phyloP scores from a whole-genome alignment of 2,329 filamentous ascomycete species.

The Colletotrichum sp. region DNA sequence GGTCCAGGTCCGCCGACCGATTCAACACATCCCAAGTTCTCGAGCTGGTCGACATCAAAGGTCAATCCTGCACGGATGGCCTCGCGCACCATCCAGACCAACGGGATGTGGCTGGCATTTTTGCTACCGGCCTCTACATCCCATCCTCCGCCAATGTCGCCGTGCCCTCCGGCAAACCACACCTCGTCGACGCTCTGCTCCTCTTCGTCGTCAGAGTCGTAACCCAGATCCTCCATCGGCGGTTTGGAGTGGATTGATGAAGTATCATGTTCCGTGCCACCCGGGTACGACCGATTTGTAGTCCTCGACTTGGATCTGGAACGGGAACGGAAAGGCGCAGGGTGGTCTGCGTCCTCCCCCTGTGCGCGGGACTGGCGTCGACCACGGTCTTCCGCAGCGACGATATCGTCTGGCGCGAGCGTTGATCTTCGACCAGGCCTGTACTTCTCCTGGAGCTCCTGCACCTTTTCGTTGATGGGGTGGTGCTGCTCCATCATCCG shows the following conservation, averaged over 20 bases:
- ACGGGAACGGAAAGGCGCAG: constrained; percentile 45
- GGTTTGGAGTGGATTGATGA: constrained; percentile 13
- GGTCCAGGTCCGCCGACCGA: not conserved
- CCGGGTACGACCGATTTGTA: not conserved
- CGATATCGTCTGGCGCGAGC: constrained; percentile 16
- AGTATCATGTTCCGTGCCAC: not conserved
- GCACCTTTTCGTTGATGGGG: constrained; percentile 24
- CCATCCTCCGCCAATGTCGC: constrained; percentile 81
- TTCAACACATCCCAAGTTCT: constrained; percentile 66
- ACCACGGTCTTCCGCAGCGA: constrained; percentile 5
- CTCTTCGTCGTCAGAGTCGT: constrained; percentile 47
- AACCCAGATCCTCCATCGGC: constrained; percentile 33
- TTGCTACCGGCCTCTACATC: constrained; percentile 59
- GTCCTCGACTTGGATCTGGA: constrained; percentile 30
- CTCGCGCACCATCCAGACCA: constrained; percentile 72
- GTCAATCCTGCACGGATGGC: constrained; percentile 66
- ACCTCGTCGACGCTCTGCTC: constrained; percentile 80
- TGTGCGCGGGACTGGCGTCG: not conserved
- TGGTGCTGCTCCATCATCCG: constrained; percentile 21
- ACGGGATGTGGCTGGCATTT: constrained; percentile 69
- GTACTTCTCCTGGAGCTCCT: constrained; percentile 39
- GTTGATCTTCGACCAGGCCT: constrained; percentile 24
- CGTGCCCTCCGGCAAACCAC: constrained; percentile 81
- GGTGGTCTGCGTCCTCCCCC: constrained; percentile 30
- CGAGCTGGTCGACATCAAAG: constrained; percentile 72